Percentiles rank a stretch among this genome's conserved stretches.
Conservation (phyloP, 2,329 filamentous ascomycete species). For the Cytospora mali region DNA sequence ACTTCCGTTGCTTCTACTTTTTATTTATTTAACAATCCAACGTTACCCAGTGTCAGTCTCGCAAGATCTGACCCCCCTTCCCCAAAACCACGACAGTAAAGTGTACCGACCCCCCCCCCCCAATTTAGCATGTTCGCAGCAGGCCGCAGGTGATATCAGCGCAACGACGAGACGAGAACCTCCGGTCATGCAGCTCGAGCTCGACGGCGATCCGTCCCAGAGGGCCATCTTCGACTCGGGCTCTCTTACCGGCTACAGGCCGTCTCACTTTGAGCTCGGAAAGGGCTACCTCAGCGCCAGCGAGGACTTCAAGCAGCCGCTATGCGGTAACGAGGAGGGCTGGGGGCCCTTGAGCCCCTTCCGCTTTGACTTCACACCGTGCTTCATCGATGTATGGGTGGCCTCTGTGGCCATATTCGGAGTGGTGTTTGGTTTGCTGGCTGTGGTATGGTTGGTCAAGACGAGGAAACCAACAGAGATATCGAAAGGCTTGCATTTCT, state of each 20-base stretch:
- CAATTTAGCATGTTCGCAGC: constrained; percentile 18
- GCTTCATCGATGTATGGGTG: constrained; percentile 93
- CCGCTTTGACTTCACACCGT: constrained; percentile 94
- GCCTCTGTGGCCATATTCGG: constrained; percentile 77
- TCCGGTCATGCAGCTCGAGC: constrained; percentile 26
- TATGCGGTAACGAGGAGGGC: constrained; percentile 88
- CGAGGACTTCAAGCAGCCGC: constrained; percentile 60
- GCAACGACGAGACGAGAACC: constrained; percentile 13
- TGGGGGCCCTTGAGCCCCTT: constrained; percentile 91
- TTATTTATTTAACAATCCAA: background rate
- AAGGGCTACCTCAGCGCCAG: constrained; percentile 62
- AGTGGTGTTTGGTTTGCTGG: constrained; percentile 73
- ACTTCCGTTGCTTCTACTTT: background rate
- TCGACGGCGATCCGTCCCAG: constrained; percentile 26
- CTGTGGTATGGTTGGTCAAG: constrained; percentile 77
- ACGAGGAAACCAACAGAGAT: constrained; percentile 68
- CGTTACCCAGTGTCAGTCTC: background rate
- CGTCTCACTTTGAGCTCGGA: constrained; percentile 51
- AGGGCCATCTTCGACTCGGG: constrained; percentile 50
- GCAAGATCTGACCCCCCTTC: background rate
- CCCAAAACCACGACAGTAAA: background rate
- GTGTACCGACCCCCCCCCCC: background rate
- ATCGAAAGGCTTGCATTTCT: constrained; percentile 89
- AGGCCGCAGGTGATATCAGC: constrained; percentile 9
- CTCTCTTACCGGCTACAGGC: constrained; percentile 62